Evolutionary conservation across 1,284 basidiomycete genomes (phyloP), one percentile per base, ranked within the genome.

Genomic region (Cerrena zonata): DNA sequence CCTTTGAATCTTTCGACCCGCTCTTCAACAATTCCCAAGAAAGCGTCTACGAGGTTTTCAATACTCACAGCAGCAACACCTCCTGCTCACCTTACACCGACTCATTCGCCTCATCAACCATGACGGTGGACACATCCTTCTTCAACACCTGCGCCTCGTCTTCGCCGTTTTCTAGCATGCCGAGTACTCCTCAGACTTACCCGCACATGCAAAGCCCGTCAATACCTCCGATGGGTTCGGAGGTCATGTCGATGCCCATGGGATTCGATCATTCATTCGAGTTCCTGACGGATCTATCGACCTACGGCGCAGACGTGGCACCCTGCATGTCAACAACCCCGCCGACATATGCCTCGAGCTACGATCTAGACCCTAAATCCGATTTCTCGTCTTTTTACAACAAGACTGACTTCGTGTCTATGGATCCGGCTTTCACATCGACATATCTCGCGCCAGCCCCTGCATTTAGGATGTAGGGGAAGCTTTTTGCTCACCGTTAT

Each of bases 141-240:
- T 50, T 63, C 47, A 54, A 59, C 47, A 47, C 49, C 23, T 64
- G 58, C 60, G 50, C 56, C n/a, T 25, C 47, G 4, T 23, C 47
- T 19, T 66, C 68, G 7, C 62, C 66, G 23, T 53, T 61, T 47
- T 61, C 65, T 24, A 67, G 64, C 53, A 61, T 64, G 37, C 66
- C 67, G 4, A 57, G 58, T 30, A 65, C 65, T 24, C 65, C 65
- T 12, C 58, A 59, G 37, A 50, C 53, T 30, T 66, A 58, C 53
- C 50, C 60, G 23, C 42, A 49, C 15, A 34, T 57, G 18, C 50
- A 53, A 25, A 51, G 42, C 26, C 54, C 52, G 23, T 52, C 52
- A 47, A 53, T 58, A 38, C 49, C 53, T 18, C 49, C 55, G 45
- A 47, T 52, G 26, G 30, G 5, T 19, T 11, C 18, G 24, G 42